Percentiles rank a stretch among this genome's conserved stretches.
Evolutionary conservation across 106 monocot genomes (phyloP).

Genomic region (Dendrobium chrysotoxum): DNA sequence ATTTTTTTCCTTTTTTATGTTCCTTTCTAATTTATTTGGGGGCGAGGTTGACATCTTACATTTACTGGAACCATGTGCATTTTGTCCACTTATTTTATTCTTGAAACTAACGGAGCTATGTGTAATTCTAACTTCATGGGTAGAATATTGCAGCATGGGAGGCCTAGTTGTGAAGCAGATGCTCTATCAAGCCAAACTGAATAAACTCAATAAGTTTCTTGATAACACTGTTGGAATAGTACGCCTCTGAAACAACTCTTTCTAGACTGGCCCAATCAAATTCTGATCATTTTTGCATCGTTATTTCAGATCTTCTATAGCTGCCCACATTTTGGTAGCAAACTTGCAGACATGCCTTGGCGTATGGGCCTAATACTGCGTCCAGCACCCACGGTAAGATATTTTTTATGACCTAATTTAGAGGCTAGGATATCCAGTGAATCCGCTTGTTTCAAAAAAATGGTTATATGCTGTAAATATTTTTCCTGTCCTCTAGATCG

Average conservation of each 20-base stretch:
- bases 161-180: conserved; percentile 96
- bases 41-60: background rate
- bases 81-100: background rate
- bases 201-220: conserved; percentile 53
- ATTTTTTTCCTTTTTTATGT: background rate
- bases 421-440: background rate
- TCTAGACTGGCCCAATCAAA: background rate
- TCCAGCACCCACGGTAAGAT: conserved; percentile 80
- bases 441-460: background rate
- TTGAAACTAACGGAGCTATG: background rate
- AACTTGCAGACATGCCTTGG: conserved; percentile 99
- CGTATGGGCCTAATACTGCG: conserved; percentile 98
- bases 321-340: conserved; percentile 99
- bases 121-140: background rate
- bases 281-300: conserved; percentile 10
- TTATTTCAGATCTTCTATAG: conserved; percentile 84
- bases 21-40: background rate
- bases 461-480: background rate
- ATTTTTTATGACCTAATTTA: background rate
- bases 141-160: conserved; percentile 76
- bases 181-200: conserved; percentile 80
- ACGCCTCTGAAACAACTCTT: conserved; percentile 8
- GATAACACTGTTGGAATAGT: conserved; percentile 88
- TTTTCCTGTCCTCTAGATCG: conserved; percentile 46
- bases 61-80: background rate